A percentile compares a stretch with the other conserved stretches of the same genome.
Conservation (phyloP, 2,329 filamentous ascomycete species). For the Hymenoscyphus linearis region DNA sequence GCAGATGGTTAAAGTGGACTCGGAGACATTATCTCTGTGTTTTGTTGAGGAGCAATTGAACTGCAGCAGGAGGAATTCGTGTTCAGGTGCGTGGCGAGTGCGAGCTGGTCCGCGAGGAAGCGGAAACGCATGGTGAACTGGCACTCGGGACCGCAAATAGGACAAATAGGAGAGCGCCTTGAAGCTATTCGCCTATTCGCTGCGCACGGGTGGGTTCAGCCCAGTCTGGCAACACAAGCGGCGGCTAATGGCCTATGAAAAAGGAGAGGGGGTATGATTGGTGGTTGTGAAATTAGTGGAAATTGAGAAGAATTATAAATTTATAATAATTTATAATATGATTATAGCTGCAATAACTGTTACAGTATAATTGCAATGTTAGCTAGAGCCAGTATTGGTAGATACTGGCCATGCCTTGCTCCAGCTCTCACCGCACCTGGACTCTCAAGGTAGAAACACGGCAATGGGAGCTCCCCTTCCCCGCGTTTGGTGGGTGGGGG, state of each 20-base stretch:
- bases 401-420: no score
- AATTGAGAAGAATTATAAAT: no score
- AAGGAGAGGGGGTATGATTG: no score
- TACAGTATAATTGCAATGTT: no score
- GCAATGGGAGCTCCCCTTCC: background rate
- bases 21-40: slow-evolving; percentile 22
- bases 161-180: background rate
- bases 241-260: background rate
- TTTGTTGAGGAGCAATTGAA: slow-evolving; percentile 21
- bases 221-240: background rate
- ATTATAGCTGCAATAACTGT: no score
- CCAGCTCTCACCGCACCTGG: no score
- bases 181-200: background rate
- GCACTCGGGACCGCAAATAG: background rate
- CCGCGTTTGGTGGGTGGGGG: background rate
- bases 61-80: background rate
- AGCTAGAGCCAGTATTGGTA: no score
- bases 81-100: slow-evolving; percentile 2
- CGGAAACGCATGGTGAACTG: slow-evolving; percentile 8
- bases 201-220: background rate
- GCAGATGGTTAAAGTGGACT: slow-evolving; percentile 11
- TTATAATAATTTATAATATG: no score
- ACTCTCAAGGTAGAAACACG: no score
- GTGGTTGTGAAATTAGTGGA: no score
- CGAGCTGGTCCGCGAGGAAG: background rate